These are phyloP conservation scores for Fusarium subtropicale DNA, from an alignment of 2,329 filamentous ascomycete species.

Conservation along the genomic window DNA sequence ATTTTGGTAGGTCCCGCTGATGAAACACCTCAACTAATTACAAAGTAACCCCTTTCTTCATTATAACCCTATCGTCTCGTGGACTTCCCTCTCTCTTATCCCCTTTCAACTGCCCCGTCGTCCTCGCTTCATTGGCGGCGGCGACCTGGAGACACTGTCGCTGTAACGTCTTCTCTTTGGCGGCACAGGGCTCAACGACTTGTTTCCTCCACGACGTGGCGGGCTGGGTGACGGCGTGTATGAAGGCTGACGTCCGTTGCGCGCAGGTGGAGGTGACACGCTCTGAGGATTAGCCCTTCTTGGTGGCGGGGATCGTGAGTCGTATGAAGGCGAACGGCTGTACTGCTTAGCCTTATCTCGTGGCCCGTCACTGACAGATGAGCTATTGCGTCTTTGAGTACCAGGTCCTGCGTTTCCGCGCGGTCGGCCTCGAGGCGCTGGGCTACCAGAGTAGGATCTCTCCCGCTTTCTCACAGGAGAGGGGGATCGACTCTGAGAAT, in stretches of 20 bases:
- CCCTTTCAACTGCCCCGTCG: conserved; percentile 44
- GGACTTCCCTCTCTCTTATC: neutral
- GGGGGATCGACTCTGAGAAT: conserved; percentile 41
- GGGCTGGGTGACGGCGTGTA: conserved; percentile 45
- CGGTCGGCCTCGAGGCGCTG: conserved; percentile 41
- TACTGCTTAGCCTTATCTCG: conserved; percentile 41
- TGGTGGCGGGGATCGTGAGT: conserved; percentile 48
- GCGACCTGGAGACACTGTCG: conserved; percentile 49
- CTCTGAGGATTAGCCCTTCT: conserved; percentile 37
- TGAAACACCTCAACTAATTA: conserved; percentile 42
- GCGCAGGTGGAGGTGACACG: conserved; percentile 34
- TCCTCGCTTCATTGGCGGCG: conserved; percentile 50
- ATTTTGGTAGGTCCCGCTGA: conserved; percentile 42
- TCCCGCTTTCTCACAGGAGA: conserved; percentile 40
- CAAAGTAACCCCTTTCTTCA: conserved; percentile 20
- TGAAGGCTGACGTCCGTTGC: conserved; percentile 42
- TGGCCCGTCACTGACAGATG: conserved; percentile 49
- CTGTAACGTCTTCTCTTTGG: conserved; percentile 50
- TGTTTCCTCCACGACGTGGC: conserved; percentile 31
- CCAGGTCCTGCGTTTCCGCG: conserved; percentile 33
- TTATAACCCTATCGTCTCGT: conserved; percentile 6
- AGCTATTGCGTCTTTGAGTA: conserved; percentile 50
- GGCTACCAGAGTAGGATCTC: conserved; percentile 39
- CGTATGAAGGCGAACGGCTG: conserved; percentile 51
- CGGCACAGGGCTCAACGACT: conserved; percentile 45